Evolutionary conservation across 495 filamentous ascomycete species (phyloP), one percentile per base, ranked within the genome.

Genomic region (Amphirosellinia nigrospora): DNA sequence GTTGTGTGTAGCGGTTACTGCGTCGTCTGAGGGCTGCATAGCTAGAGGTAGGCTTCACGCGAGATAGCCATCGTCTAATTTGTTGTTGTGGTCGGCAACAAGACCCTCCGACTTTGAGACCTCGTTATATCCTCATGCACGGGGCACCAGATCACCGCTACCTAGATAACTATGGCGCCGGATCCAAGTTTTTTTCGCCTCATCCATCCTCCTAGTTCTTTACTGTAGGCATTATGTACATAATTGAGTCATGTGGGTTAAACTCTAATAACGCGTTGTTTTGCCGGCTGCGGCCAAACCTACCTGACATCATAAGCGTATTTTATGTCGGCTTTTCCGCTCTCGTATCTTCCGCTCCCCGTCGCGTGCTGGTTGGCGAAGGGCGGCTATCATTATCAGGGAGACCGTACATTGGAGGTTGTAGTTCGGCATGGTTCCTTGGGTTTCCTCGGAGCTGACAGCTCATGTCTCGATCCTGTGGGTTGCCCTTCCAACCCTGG

Each of bases 171-270:
- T 11, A 58, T 36, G 30, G 38, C 32, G 55, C 55, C 9, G 16
- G 19, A 36, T 58, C 6, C 55, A 58, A 58, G 16, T 53, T 53
- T 3, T 3, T 3, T 52, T 53, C 4, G 50, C 13, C 4, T 53
- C 30, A 26, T 15, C n/a, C n/a, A n/a, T n/a, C n/a, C 30, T 11
- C 16, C 26, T 4, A 23, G 30, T 23, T 10, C 28, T 19, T 56
- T n/a, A 6, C 55, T 68, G 38, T n/a, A n/a, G n/a, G n/a, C n/a
- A n/a, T 50, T 30, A 56, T 68, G 55, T 41, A 62, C 16, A 36
- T 32, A 38, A 16, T 53, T 62, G 66, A 62, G 66, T 62, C 56
- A 34, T 62, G 56, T 50, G 16, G 48, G n/a, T n/a, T 60, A n/a
- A 62, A 62, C 66, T 62, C 23, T 7, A 3, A 7, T 62, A 61